Percentiles rank a stretch among this genome's conserved stretches.
phyloP scores from a whole-genome alignment of 768 basidiomycete genomes.

The Coprinopsis cinerea region DNA sequence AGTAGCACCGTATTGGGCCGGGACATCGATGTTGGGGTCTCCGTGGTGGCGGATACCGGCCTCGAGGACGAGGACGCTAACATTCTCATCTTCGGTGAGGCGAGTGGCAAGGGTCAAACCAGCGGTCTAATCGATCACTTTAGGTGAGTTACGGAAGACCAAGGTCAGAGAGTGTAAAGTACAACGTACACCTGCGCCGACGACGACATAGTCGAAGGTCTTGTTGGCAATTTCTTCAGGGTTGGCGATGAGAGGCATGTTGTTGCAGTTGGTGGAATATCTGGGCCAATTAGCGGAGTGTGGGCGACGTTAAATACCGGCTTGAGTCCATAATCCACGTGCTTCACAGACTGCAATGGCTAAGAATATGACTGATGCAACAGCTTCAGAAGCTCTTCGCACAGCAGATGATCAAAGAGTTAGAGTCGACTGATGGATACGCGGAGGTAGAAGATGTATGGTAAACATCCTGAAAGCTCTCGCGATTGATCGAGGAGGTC shows the following conservation, averaged over 20 bases:
- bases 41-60: conserved; percentile 29
- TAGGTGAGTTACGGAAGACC: not conserved
- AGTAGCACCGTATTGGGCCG: conserved; percentile 24
- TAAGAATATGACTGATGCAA: too few relatives aligned
- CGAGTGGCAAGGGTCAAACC: conserved; percentile 15
- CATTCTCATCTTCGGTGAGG: conserved; percentile 12
- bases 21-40: conserved; percentile 29
- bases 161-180: not conserved
- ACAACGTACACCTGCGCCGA: conserved; percentile 21
- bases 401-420: too few relatives aligned
- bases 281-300: not conserved
- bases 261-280: not conserved
- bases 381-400: too few relatives aligned
- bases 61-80: conserved; percentile 21
- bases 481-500: too few relatives aligned
- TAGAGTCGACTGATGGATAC: too few relatives aligned
- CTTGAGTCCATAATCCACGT: not conserved
- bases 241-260: conserved; percentile 4
- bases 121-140: conserved; percentile 6
- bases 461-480: too few relatives aligned
- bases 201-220: conserved; percentile 26
- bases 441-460: too few relatives aligned
- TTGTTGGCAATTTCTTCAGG: conserved; percentile 16
- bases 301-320: not conserved
- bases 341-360: too few relatives aligned